These are phyloP conservation scores for Exophiala bonariae DNA, from an alignment of 2,329 filamentous ascomycete species.

Conservation along the genomic window DNA sequence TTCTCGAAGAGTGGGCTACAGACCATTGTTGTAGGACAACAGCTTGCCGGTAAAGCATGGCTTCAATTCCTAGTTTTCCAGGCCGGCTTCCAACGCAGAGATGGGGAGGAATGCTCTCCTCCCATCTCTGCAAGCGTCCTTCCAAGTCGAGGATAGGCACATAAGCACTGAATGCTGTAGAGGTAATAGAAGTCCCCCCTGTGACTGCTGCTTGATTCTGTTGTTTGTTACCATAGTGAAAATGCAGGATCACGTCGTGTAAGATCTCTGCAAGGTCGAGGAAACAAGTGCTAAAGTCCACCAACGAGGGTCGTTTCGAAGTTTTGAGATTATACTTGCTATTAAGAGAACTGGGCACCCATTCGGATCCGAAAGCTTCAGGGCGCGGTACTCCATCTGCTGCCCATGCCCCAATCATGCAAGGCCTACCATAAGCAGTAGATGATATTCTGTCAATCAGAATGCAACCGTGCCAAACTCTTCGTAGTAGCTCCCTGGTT, in stretches of 20 bases:
- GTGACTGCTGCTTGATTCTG: background rate
- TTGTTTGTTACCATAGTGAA: constrained; percentile 5
- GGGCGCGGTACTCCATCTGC: constrained; percentile 33
- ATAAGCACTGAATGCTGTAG: no score
- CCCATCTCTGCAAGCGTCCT: constrained; percentile 34
- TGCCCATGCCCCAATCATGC: constrained; percentile 35
- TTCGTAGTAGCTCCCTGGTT: constrained; percentile 29
- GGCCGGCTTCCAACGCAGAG: constrained; percentile 21
- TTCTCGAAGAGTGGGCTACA: constrained; percentile 18
- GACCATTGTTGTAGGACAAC: constrained; percentile 36
- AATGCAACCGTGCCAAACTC: constrained; percentile 38
- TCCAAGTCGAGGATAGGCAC: constrained; percentile 40
- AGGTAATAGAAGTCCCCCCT: constrained; percentile 20
- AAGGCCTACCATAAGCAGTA: constrained; percentile 39
- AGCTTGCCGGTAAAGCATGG: constrained; percentile 34
- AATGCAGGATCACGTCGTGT: constrained; percentile 33
- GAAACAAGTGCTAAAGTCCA: constrained; percentile 29
- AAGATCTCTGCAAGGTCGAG: constrained; percentile 38
- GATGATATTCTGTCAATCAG: constrained; percentile 39
- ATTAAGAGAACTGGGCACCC: background rate
- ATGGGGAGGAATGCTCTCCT: constrained; percentile 32
- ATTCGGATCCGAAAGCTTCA: constrained; percentile 15
- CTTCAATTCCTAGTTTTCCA: constrained; percentile 12
- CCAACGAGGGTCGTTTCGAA: constrained; percentile 29
- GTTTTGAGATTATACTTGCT: constrained; percentile 27